A percentile compares a stretch with the other conserved stretches of the same genome.
phyloP scores from a whole-genome alignment of 495 filamentous ascomycete genomes.

The Daldinia loculata region DNA sequence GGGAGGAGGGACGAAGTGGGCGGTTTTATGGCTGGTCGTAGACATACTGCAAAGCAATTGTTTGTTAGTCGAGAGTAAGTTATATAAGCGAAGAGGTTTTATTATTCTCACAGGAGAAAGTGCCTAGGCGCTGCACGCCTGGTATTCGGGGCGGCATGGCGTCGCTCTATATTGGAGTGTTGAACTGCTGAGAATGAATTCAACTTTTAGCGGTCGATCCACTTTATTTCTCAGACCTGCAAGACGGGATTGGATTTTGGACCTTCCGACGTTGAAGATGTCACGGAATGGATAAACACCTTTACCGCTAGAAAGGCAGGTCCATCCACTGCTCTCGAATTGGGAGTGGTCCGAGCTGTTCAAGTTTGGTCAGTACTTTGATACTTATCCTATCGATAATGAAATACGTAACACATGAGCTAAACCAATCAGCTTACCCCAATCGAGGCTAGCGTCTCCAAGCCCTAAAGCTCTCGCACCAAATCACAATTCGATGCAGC shows the following conservation, averaged over 20 bases:
- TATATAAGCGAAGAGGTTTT: background rate
- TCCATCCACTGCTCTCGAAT: too few species aligned
- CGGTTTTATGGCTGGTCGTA: slow-evolving; percentile 53
- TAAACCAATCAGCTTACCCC: slow-evolving; percentile 7
- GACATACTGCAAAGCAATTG: slow-evolving; percentile 53
- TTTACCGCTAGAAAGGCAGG: background rate
- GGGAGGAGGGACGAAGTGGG: slow-evolving; percentile 49
- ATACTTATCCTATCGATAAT: slow-evolving; percentile 20
- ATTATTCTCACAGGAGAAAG: slow-evolving; percentile 64
- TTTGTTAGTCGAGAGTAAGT: slow-evolving; percentile 34
- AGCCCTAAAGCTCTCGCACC: slow-evolving; percentile 44
- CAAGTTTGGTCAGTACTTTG: background rate
- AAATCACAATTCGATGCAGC: slow-evolving; percentile 42
- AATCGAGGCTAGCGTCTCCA: slow-evolving; percentile 33
- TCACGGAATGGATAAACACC: slow-evolving; percentile 22
- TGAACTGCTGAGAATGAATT: slow-evolving; percentile 23
- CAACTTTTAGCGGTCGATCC: slow-evolving; percentile 34
- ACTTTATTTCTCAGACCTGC: slow-evolving; percentile 15
- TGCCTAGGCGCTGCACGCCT: slow-evolving; percentile 67
- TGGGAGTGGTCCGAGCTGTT: too few species aligned
- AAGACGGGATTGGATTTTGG: slow-evolving; percentile 11
- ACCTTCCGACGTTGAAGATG: background rate
- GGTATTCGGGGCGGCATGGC: slow-evolving; percentile 81
- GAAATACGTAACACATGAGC: slow-evolving; percentile 1
- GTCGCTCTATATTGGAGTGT: slow-evolving; percentile 33